Evolutionary conservation across 1,284 basidiomycete genomes (phyloP).

Genomic region (Somion occarium): DNA sequence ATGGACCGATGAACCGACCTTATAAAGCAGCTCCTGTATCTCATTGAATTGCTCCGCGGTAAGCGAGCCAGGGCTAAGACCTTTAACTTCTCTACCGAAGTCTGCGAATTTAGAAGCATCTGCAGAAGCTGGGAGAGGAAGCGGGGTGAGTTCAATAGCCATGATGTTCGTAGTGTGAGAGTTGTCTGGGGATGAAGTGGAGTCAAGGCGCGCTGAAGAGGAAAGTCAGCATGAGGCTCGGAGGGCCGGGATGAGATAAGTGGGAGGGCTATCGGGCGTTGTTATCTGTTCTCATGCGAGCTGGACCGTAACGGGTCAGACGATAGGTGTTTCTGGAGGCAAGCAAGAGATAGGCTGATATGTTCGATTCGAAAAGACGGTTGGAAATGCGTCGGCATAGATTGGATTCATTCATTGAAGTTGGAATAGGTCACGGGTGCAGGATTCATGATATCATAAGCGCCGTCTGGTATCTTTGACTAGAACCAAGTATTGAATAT

Average conservation of each 20-base stretch:
- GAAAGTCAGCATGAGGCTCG: not conserved
- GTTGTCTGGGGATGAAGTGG: conserved; percentile 6
- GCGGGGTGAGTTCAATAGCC: conserved; percentile 36
- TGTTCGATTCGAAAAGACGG: too few relatives aligned
- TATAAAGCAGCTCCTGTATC: conserved; percentile 48
- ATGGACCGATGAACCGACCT: conserved; percentile 27
- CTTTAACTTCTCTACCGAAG: conserved; percentile 49
- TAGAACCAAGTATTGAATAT: too few relatives aligned
- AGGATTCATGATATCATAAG: too few relatives aligned
- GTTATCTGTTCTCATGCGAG: not conserved
- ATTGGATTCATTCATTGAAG: too few relatives aligned
- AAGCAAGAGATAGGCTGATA: too few relatives aligned
- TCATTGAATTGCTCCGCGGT: conserved; percentile 42
- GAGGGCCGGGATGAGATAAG: not conserved
- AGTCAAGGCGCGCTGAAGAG: conserved; percentile 2
- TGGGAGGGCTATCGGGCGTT: not conserved
- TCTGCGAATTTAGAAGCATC: conserved; percentile 42
- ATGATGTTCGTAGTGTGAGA: conserved; percentile 20
- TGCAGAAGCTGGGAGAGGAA: conserved; percentile 44
- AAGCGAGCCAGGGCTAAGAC: conserved; percentile 43
- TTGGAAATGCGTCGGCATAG: too few relatives aligned
- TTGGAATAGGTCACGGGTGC: too few relatives aligned
- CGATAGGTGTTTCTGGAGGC: too few relatives aligned
- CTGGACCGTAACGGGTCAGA: too few relatives aligned
- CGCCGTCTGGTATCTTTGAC: too few relatives aligned